Percentiles rank a stretch among this genome's conserved stretches.
Evolutionary conservation across 352 stramenopile species (phyloP).

Genomic region (Phytophthora kernoviae): DNA sequence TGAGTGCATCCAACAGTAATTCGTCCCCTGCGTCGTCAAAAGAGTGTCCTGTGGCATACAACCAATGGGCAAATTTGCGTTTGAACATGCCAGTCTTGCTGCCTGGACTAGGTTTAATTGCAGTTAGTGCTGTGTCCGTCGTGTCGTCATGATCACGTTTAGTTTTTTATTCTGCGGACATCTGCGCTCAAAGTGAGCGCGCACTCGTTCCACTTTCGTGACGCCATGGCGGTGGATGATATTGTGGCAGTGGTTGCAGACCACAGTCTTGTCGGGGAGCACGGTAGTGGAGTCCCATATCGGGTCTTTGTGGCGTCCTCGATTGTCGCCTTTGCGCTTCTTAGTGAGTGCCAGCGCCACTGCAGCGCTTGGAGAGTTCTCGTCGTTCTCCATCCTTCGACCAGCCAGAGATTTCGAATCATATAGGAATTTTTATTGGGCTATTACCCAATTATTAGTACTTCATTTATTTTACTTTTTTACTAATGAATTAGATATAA

Average conservation of each 20-base stretch:
- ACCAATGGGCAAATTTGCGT: conserved; percentile 64
- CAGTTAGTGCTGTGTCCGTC: conserved; percentile 1
- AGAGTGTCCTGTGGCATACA: conserved; percentile 61
- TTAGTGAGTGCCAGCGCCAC: too few species aligned
- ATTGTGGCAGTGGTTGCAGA: conserved; percentile 57
- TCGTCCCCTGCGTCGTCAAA: conserved; percentile 55
- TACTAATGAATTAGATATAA: too few species aligned
- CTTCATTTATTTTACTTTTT: too few species aligned
- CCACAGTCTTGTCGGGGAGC: conserved; percentile 45
- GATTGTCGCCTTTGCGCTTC: conserved; percentile 37
- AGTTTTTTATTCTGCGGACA: conserved; percentile 36
- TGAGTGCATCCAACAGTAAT: conserved; percentile 47
- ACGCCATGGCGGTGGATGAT: conserved; percentile 74
- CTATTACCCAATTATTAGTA: too few species aligned
- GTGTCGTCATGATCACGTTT: neutral
- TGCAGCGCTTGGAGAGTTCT: neutral
- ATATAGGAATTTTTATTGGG: too few species aligned
- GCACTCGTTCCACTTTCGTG: conserved; percentile 75
- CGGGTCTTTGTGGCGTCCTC: conserved; percentile 44
- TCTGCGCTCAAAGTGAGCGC: conserved; percentile 69
- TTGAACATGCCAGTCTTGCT: conserved; percentile 68
- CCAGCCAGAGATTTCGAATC: too few species aligned
- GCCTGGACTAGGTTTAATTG: conserved; percentile 28
- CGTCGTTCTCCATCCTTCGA: too few species aligned
- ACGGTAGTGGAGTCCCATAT: conserved; percentile 57